Base-by-base conservation (phyloP, 2,329 filamentous ascomycete genomes). In the Sphaerostilbella broomeana region DNA sequence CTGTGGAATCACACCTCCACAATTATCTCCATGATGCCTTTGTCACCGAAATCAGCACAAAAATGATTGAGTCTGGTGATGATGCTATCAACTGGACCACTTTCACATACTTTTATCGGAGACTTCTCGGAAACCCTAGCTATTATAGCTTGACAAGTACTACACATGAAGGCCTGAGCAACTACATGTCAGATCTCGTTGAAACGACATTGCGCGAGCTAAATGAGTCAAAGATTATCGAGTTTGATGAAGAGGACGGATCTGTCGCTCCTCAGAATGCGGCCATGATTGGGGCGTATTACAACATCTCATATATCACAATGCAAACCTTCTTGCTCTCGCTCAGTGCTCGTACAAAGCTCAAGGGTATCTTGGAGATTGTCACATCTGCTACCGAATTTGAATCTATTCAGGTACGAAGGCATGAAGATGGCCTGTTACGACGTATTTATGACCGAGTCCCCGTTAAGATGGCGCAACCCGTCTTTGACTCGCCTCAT, bases 321-420 rank as follows among this genome's bases (percentile, higher is more conserved):
- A 98, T 98, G 89, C 90, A 98, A 66, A 98, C 92, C 0, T 90
- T 98, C 72, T 71, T 98, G 36, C 72, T 98, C 40, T 98, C 92
- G 11, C 74, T 98, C 32, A 89, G 79, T 40, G 80, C 80, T 28
- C 83, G 83, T 51, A 97, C 89, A 4, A 97, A 95, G 69, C 78
- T 98, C 49, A 98, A 98, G 73, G 88, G 88, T 32, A 89, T 98
- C 29, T 72, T 98, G 40, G 92, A 98, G 63, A 97, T 98, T 53
- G 81, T 97, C 45, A 95, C 92, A 1, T 94, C 92, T 1, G 94
- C 94, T 5, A 94, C 88, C 2, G 92, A 98, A 58, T 98, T 97
- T 45, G 94, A 98, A 62, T 77, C 83, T 5, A 88, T 98, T 42
- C 92, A 95, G 60, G 94, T 95, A 51, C 80, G 92, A 44, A 80